Percentiles rank a stretch among this genome's conserved stretches.
phyloP scores from a whole-genome alignment of 805 yeast species.

The Kuraishia ogatae region DNA sequence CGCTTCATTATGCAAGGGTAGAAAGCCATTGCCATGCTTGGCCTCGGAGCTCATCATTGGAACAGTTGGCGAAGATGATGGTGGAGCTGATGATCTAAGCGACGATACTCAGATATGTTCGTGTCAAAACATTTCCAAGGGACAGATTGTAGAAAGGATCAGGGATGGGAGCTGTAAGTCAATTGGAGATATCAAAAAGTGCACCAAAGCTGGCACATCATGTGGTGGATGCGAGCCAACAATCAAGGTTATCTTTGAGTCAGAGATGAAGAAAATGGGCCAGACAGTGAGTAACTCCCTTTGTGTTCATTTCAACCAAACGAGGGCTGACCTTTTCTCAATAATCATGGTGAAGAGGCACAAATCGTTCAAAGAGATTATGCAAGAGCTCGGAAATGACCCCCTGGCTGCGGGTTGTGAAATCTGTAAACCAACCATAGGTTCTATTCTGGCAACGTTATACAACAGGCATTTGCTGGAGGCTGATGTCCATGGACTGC shows the following conservation, averaged over 20 bases:
- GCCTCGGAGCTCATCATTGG: constrained; percentile 24
- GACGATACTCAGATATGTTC: constrained; percentile 29
- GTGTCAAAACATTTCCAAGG: constrained; percentile 26
- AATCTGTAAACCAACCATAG: constrained; percentile 27
- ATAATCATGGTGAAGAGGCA: constrained; percentile 24
- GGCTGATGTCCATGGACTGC: constrained; percentile 24
- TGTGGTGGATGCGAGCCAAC: constrained; percentile 31
- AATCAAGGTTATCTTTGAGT: constrained; percentile 24
- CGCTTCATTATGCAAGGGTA: constrained; percentile 17
- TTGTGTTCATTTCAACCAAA: constrained; percentile 25
- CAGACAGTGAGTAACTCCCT: constrained; percentile 21
- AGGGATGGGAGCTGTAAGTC: constrained; percentile 18
- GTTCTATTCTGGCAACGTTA: constrained; percentile 25
- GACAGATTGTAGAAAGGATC: constrained; percentile 19
- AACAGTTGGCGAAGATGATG: constrained; percentile 16
- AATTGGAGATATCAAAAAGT: constrained; percentile 22
- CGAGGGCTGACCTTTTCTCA: constrained; percentile 26
- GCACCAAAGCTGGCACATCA: constrained; percentile 29
- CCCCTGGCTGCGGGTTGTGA: constrained; percentile 26
- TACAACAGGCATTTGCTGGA: constrained; percentile 23
- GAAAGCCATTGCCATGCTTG: constrained; percentile 20
- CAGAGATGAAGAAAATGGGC: constrained; percentile 26
- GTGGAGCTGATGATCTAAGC: constrained; percentile 19
- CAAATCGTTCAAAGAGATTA: constrained; percentile 20
- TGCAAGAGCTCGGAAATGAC: constrained; percentile 17